Evolutionary conservation across 176 grass and related monocot species (phyloP), one percentile per base, ranked within the genome.

Genomic region (Calamus simplicifolius): DNA sequence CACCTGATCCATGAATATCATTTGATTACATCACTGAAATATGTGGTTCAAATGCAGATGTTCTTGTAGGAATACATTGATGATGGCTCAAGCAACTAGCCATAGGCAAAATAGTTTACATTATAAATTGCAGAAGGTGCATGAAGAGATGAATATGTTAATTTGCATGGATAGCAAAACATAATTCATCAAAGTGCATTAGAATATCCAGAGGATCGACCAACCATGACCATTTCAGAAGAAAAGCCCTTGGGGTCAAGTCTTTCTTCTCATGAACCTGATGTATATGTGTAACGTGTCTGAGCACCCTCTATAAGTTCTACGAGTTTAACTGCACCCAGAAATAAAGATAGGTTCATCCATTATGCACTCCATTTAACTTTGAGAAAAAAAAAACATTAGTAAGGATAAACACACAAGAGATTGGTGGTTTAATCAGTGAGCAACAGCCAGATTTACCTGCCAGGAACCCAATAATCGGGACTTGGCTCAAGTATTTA

Each of bases 251-350:
- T 43, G 18, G 26, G 27, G 25, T 56, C 48, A 10, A 10, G 6
- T 43, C 7, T 8, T 54, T 52, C 57, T 57, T 43, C 61, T 79
- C 80, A 98, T 69, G 93, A 98, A 57, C 81, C 87, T 61, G 93
- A 87, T 60, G 84, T 92, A 57, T 98, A 98, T 0, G 93, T 98
- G 28, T 98, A 98, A 17, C 87, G 68, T 62, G 93, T 85, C 67
- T 98, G 93, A 73, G 75, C 82, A 25, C 87, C 93, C 67, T 80
- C 88, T 56, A 98, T 29, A 68, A 98, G 79, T 69, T 92, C 93
- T n/a, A 85, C 7, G 31, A 98, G 66, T 80, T 98, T 92, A 70
- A 75, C 87, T 98, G 79, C 30, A 65, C 49, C 14, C 38, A 61
- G 54, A 75, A 80, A 66, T 49, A 58, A 26, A 30, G 16, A 71